Percentiles rank a stretch among this genome's conserved stretches.
Evolutionary conservation across 2,329 filamentous ascomycete species (phyloP).

Genomic region (Trichoderma simmonsii): DNA sequence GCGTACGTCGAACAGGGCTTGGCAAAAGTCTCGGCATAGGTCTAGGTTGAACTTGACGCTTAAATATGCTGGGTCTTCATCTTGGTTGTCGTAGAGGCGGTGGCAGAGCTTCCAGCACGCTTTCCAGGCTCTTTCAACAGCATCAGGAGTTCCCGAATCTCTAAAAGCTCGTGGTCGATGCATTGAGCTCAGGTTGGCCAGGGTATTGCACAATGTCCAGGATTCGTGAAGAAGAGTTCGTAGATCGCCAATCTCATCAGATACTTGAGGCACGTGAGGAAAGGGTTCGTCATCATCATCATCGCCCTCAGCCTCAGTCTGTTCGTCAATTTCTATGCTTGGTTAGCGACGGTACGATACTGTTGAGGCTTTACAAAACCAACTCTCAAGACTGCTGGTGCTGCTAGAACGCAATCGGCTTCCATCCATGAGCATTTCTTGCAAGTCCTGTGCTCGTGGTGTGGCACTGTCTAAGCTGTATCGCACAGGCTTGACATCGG

Average conservation of each 20-base stretch:
- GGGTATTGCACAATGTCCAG: constrained; percentile 90
- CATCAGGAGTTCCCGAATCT: constrained; percentile 68
- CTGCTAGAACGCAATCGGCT: constrained; percentile 61
- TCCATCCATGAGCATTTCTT: constrained; percentile 63
- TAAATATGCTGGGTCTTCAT: constrained; percentile 64
- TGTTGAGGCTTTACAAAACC: constrained; percentile 25
- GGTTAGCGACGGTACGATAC: constrained; percentile 19
- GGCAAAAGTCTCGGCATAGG: constrained; percentile 87
- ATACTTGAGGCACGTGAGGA: neutral
- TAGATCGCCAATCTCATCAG: constrained; percentile 65
- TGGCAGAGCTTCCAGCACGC: constrained; percentile 93
- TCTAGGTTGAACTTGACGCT: constrained; percentile 75
- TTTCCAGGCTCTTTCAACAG: constrained; percentile 87
- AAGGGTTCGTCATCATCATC: constrained; percentile 49
- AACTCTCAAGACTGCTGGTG: constrained; percentile 76
- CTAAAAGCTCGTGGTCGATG: constrained; percentile 78
- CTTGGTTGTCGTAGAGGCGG: constrained; percentile 76
- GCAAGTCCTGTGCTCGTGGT: constrained; percentile 76
- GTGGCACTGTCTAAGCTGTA: constrained; percentile 71
- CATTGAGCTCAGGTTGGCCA: constrained; percentile 79
- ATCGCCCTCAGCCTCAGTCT: constrained; percentile 51
- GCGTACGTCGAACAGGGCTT: constrained; percentile 83
- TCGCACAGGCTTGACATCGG: constrained; percentile 63
- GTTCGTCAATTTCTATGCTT: constrained; percentile 53
- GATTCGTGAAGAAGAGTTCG: constrained; percentile 78